Percentiles rank a stretch among this genome's conserved stretches.
Conservation (phyloP, 257 asterid genomes). For the Salvia splendens region DNA sequence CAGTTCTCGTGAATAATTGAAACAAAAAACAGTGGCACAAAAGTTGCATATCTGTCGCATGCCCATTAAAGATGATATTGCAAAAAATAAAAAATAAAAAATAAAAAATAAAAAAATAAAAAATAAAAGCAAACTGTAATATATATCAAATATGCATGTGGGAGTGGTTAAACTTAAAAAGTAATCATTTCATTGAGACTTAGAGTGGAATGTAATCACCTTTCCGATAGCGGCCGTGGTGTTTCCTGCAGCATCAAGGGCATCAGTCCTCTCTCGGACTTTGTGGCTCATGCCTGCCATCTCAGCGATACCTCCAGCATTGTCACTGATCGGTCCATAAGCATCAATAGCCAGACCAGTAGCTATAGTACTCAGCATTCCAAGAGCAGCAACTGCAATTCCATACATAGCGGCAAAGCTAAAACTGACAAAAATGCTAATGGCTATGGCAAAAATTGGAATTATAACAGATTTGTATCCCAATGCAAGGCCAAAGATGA, state of each 20-base stretch:
- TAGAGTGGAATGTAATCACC: conserved; percentile 26
- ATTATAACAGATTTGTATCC: conserved; percentile 53
- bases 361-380: conserved; percentile 57
- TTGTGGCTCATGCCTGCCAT: conserved; percentile 55
- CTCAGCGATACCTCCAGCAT: conserved; percentile 56
- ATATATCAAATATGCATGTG: neutral
- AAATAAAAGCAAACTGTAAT: neutral
- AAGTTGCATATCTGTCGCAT: neutral
- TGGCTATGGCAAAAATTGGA: conserved; percentile 49
- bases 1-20: neutral
- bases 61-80: neutral
- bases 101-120: neutral
- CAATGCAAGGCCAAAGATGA: conserved; percentile 52
- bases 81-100: neutral
- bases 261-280: conserved; percentile 50
- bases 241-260: conserved; percentile 57
- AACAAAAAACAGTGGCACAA: neutral
- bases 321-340: conserved; percentile 57
- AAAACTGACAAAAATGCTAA: conserved; percentile 49
- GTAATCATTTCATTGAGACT: neutral
- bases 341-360: conserved; percentile 55
- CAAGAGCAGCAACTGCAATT: conserved; percentile 51
- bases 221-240: conserved; percentile 58
- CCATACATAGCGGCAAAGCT: conserved; percentile 57
- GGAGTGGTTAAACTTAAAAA: neutral